phyloP scores from a whole-genome alignment of 176 grass and related monocot species.

The Aegilops longissima region DNA sequence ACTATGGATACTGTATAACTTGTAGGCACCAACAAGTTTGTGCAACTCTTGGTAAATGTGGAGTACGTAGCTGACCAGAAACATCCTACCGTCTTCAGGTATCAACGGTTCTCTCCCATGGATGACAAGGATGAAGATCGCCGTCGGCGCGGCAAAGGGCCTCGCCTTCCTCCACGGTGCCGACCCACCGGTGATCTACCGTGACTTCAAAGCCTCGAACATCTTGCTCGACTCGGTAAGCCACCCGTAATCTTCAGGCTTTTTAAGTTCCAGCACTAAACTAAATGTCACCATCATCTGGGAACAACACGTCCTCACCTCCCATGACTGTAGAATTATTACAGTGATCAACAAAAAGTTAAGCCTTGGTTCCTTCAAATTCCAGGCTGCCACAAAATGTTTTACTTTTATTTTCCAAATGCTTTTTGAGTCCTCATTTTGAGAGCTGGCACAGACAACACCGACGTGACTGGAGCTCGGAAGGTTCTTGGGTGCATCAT shows the following conservation, averaged over 20 bases:
- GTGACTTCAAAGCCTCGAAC: slow-evolving; percentile 80
- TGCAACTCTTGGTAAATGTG: not conserved
- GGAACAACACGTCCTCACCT: not conserved
- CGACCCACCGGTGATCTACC: slow-evolving; percentile 62
- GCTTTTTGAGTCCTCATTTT: not conserved
- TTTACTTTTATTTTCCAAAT: not conserved
- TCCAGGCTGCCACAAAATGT: not conserved
- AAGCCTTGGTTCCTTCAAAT: not conserved
- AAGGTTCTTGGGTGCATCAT: slow-evolving; percentile 24
- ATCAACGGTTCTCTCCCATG: slow-evolving; percentile 46
- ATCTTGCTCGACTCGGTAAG: slow-evolving; percentile 70
- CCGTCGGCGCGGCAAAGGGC: slow-evolving; percentile 67
- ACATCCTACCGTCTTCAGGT: slow-evolving; percentile 34
- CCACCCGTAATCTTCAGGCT: not conserved
- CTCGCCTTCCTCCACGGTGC: slow-evolving; percentile 67
- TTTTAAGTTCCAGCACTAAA: not conserved
- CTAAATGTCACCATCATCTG: slow-evolving; percentile 20
- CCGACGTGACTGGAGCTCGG: slow-evolving; percentile 8
- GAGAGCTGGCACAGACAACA: not conserved
- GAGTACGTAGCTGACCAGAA: slow-evolving; percentile 7
- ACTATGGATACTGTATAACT: not conserved
- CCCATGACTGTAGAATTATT: not conserved
- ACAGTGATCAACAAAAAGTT: not conserved
- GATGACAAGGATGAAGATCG: slow-evolving; percentile 70
- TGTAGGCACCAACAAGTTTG: not conserved